A percentile compares a stretch with the other conserved stretches of the same genome.
These are phyloP conservation scores for Lotus japonicus DNA, from an alignment of 306 rosid species.

Conservation along the genomic window DNA sequence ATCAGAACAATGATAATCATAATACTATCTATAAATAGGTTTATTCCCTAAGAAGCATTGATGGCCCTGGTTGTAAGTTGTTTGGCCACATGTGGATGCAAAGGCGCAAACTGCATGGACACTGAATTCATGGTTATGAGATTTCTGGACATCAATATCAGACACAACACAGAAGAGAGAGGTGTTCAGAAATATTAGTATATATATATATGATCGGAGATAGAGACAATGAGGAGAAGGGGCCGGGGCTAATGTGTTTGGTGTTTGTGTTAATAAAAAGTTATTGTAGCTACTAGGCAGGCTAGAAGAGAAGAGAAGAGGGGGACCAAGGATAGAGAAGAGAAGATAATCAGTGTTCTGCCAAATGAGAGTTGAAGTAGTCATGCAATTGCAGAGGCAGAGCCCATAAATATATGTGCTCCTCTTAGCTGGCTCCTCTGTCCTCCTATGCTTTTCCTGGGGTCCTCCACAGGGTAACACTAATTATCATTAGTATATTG, in stretches of 20 bases:
- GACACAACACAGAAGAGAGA: constrained; percentile 22
- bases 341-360: constrained; percentile 10
- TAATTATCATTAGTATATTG: neutral
- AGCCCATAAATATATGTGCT: constrained; percentile 36
- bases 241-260: too few relatives aligned
- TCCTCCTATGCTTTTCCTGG: constrained; percentile 17
- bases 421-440: constrained; percentile 47
- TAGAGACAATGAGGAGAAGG: neutral
- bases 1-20: neutral
- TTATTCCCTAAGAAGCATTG: constrained; percentile 13
- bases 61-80: neutral
- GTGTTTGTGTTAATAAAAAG: too few relatives aligned
- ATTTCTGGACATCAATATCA: constrained; percentile 34
- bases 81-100: constrained; percentile 1
- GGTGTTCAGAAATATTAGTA: neutral
- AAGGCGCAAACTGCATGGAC: constrained; percentile 30
- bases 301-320: neutral
- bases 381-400: constrained; percentile 17
- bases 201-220: too few relatives aligned
- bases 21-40: constrained; percentile 1
- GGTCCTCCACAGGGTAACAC: constrained; percentile 26
- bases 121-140: constrained; percentile 56
- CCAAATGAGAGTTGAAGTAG: constrained; percentile 33
- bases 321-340: constrained; percentile 42
- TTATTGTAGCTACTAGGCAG: too few relatives aligned